Base-by-base conservation (phyloP, 2,329 filamentous ascomycete species). In the Neonectria hederae region DNA sequence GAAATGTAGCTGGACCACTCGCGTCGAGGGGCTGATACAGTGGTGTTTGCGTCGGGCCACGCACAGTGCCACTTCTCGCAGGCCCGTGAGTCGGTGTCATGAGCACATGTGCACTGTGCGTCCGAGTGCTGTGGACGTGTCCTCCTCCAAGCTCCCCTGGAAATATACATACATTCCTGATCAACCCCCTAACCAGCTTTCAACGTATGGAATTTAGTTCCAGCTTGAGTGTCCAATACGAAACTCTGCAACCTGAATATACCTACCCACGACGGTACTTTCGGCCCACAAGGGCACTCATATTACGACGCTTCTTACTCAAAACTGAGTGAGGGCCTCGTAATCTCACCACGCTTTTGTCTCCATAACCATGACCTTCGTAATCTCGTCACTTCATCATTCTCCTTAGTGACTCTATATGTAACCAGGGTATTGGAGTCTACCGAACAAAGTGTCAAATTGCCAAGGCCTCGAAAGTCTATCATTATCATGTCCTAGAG, bases 21-120 rank as follows among this genome's bases (percentile, higher is more conserved):
- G 51, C 51, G 59, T 59, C 59, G 59, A 59, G 63, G 63, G 59
- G 63, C 55, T 46, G 46, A 45, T 22, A 65, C 63, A 51, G 63
- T 65, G 49, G 2, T 11, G 24, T 17, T 48, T 32, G 2, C 6
- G 30, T 0, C 1, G 1, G 5, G 2, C 10, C 10, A 17, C 42
- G 59, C 54, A 65, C 63, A 1, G 63, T 58, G 21, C 22, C 51
- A 28, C 45, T n/a, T 22, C 38, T 24, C n/a, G 52, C 24, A 40
- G 38, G 38, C 45, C n/a, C 35, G 24, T 9, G 11, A 21, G 21
- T 22, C 32, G 30, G 30, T 57, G 30, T 13, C 17, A n/a, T 52
- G 19, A 32, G 46, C 63, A 62, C 40, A 28, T 53, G 55, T 59
- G 63, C 63, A 65, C 63, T 65, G 63, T 65, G 19, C 46, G 10